phyloP scores from a whole-genome alignment of 345 rosid species.

The thale cress (Arabidopsis thaliana) region DNA sequence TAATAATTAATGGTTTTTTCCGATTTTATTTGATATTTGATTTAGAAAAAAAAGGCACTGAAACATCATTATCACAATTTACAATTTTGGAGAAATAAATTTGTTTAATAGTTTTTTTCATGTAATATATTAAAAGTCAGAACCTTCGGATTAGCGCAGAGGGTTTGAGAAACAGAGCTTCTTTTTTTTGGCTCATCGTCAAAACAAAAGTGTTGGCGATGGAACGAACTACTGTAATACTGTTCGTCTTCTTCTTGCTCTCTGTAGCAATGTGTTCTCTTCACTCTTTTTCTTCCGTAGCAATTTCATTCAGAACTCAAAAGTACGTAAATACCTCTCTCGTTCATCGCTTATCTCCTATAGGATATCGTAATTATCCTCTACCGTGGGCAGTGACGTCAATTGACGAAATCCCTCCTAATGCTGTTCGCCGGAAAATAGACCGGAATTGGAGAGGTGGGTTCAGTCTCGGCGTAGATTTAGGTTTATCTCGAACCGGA shows the following conservation, averaged over 20 bases:
- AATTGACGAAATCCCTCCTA: conserved; percentile 65
- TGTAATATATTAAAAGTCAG: no score
- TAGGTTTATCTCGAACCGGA: conserved; percentile 83
- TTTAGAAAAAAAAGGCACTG: conserved; percentile 16
- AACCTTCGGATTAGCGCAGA: neutral
- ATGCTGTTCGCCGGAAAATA: conserved; percentile 66
- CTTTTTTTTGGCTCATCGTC: conserved; percentile 11
- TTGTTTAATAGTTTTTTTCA: neutral
- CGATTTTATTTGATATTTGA: neutral
- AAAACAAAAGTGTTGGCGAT: neutral
- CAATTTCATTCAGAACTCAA: neutral
- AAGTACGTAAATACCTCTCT: conserved; percentile 37
- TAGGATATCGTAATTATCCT: conserved; percentile 9
- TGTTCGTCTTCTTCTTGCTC: conserved; percentile 19
- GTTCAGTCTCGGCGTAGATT: conserved; percentile 85
- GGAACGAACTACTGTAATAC: no score
- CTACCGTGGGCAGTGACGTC: conserved; percentile 43
- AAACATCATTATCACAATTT: neutral
- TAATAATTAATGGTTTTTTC: neutral
- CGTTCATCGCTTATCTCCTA: neutral
- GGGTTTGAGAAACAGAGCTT: neutral
- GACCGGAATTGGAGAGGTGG: conserved; percentile 80
- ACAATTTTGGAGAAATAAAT: conserved; percentile 20
- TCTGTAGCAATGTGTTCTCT: conserved; percentile 41
- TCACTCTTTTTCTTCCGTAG: conserved; percentile 17